Evolutionary conservation across 2,329 filamentous ascomycete species (phyloP), one percentile per base, ranked within the genome.

Genomic region (Sclerotinia minor): DNA sequence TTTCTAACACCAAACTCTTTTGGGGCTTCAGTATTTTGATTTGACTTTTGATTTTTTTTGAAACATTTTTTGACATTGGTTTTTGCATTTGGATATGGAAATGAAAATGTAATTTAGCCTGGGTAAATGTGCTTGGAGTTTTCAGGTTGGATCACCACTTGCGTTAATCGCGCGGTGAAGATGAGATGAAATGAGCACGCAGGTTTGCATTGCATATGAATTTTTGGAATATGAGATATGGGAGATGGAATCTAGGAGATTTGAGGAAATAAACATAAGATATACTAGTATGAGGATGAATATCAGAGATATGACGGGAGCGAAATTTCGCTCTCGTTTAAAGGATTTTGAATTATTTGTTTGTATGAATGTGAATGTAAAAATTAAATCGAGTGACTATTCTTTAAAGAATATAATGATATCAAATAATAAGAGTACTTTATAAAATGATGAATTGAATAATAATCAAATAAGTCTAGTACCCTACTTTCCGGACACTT

Each of bases 101-200:
- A 50, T 63, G 59, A 63, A 41, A 26, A 50, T 61, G 58, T 50
- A 61, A 61, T 29, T 50, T 61, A 61, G 58, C 58, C 58, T 61
- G 58, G 58, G 58, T 61, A 50, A 50, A 61, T 50, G 59, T 63
- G 59, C 45, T 63, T 38, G 59, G 59, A 63, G 59, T 63, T 63
- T 63, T 63, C 45, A 63, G 59, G 59, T 63, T 63, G 59, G 59
- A 63, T 63, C 59, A 63, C 59, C 45, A 63, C 47, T 47, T 63
- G 45, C 59, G 59, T 63, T 63, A 63, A 63, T 63, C 59, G 45
- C 59, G 59, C 45, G 45, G 59, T 63, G 59, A 63, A 63, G 59
- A 63, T 63, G 59, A 63, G 59, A 63, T 63, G 59, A 63, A 63
- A 63, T 63, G 59, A 50, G 59, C 59, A 63, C 59, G 45, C 59